Percentiles rank a stretch among this genome's conserved stretches.
Conservation (phyloP, 108 stramenopile genomes). For the Skeletonema grethae region DNA sequence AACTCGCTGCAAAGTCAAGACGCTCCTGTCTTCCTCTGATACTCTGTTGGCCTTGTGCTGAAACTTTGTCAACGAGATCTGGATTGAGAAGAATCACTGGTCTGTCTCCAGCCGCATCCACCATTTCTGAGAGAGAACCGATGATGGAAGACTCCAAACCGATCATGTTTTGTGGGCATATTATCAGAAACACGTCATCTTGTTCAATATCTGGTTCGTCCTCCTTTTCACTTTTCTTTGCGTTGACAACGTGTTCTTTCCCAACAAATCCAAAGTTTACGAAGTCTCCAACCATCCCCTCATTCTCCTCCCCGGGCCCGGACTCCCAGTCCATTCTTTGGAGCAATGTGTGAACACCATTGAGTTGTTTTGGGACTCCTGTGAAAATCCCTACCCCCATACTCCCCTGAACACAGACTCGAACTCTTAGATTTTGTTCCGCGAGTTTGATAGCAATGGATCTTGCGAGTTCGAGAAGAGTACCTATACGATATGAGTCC, state of each 20-base stretch:
- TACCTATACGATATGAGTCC: slow-evolving; percentile 86
- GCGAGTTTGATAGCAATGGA: slow-evolving; percentile 71
- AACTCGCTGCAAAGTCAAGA: slow-evolving; percentile 72
- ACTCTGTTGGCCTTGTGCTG: slow-evolving; percentile 79
- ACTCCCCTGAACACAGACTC: slow-evolving; percentile 79
- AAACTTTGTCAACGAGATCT: slow-evolving; percentile 80
- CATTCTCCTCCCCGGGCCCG: slow-evolving; percentile 77
- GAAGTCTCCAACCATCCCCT: slow-evolving; percentile 85
- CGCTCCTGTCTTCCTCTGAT: slow-evolving; percentile 78
- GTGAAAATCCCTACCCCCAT: slow-evolving; percentile 92
- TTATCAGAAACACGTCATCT: slow-evolving; percentile 82
- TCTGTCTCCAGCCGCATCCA: slow-evolving; percentile 80
- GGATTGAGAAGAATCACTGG: slow-evolving; percentile 85
- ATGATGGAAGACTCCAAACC: slow-evolving; percentile 80
- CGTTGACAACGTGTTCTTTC: slow-evolving; percentile 79
- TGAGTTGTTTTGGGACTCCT: slow-evolving; percentile 79
- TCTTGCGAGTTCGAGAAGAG: slow-evolving; percentile 76
- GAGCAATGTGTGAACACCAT: slow-evolving; percentile 72
- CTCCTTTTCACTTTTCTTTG: slow-evolving; percentile 27
- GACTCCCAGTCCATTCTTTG: slow-evolving; percentile 90
- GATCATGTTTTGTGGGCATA: slow-evolving; percentile 84
- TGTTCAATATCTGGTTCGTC: slow-evolving; percentile 48
- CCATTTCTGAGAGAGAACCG: slow-evolving; percentile 71
- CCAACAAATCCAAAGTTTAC: slow-evolving; percentile 80
- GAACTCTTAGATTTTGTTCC: slow-evolving; percentile 82